phyloP scores from a whole-genome alignment of 768 basidiomycete genomes.

The Daedaleopsis sinensis region DNA sequence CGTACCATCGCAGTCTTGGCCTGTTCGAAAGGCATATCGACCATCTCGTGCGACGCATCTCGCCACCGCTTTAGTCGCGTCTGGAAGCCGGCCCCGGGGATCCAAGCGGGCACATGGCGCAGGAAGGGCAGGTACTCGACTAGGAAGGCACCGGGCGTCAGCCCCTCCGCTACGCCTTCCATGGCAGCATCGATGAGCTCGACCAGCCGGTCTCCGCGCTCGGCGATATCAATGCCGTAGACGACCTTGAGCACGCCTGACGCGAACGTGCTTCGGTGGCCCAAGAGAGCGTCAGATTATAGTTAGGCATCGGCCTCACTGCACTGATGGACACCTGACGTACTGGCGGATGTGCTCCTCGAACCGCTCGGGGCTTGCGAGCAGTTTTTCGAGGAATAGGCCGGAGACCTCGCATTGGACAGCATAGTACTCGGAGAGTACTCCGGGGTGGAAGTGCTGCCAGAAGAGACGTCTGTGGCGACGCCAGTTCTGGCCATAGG shows the following conservation, averaged over 20 bases:
- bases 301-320: background rate
- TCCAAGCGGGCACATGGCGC: conserved; percentile 16
- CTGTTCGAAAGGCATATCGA: conserved; percentile 17
- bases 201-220: conserved; percentile 12
- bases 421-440: conserved; percentile 34
- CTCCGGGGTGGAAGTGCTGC: conserved; percentile 42
- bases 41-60: conserved; percentile 10
- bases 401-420: conserved; percentile 32
- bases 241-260: conserved; percentile 21
- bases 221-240: conserved; percentile 19
- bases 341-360: conserved; percentile 39
- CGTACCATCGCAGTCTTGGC: conserved; percentile 18
- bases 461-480: conserved; percentile 44
- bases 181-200: conserved; percentile 8
- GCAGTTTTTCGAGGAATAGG: conserved; percentile 33
- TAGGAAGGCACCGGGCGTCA: conserved; percentile 16
- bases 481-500: conserved; percentile 45
- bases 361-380: conserved; percentile 39
- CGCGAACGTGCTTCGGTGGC: conserved; percentile 10
- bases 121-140: conserved; percentile 13
- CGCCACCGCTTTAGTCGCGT: conserved; percentile 6
- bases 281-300: background rate
- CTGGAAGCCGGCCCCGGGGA: conserved; percentile 31
- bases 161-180: conserved; percentile 11
- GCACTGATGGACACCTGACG: conserved; percentile 20